These are phyloP conservation scores for Aspergillus biplanus DNA, from an alignment of 495 filamentous ascomycete genomes.

Conservation along the genomic window DNA sequence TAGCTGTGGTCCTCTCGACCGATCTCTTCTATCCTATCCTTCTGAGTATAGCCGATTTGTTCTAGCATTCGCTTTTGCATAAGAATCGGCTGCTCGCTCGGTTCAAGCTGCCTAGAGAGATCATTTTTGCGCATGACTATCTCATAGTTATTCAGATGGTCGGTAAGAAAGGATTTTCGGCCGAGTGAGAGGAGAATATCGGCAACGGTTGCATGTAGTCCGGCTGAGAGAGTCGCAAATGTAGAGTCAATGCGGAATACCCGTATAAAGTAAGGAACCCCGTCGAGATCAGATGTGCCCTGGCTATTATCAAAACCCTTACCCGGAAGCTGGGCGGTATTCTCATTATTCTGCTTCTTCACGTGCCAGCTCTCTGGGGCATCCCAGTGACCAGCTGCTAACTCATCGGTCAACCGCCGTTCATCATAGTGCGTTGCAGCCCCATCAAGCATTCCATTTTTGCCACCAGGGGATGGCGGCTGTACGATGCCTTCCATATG, in stretches of 20 bases:
- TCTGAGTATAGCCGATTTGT: slow-evolving; percentile 87
- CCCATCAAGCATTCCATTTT: slow-evolving; percentile 57
- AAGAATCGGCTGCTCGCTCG: slow-evolving; percentile 79
- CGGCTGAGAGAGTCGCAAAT: slow-evolving; percentile 85
- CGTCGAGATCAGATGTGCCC: slow-evolving; percentile 65
- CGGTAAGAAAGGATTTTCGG: slow-evolving; percentile 88
- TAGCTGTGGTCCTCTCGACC: slow-evolving; percentile 99
- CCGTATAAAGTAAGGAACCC: slow-evolving; percentile 83
- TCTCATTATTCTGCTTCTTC: slow-evolving; percentile 68
- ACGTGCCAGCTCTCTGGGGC: slow-evolving; percentile 95
- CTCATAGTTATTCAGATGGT: slow-evolving; percentile 89
- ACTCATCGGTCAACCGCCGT: slow-evolving; percentile 33
- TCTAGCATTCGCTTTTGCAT: slow-evolving; percentile 93
- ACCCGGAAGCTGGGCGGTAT: slow-evolving; percentile 58
- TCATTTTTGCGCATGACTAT: slow-evolving; percentile 94
- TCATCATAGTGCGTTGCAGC: slow-evolving; percentile 47
- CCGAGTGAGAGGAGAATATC: slow-evolving; percentile 84
- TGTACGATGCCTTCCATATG: slow-evolving; percentile 85
- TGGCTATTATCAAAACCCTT: slow-evolving; percentile 52
- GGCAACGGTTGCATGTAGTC: slow-evolving; percentile 77
- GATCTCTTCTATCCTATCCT: slow-evolving; percentile 88
- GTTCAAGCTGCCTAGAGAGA: slow-evolving; percentile 77
- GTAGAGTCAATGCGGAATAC: slow-evolving; percentile 92
- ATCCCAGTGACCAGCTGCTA: slow-evolving; percentile 65
- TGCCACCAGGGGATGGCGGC: slow-evolving; percentile 28